Percentiles rank a stretch among this genome's conserved stretches.
These are phyloP conservation scores for Sordaria brevicollis DNA, from an alignment of 495 filamentous ascomycete genomes.

Conservation along the genomic window DNA sequence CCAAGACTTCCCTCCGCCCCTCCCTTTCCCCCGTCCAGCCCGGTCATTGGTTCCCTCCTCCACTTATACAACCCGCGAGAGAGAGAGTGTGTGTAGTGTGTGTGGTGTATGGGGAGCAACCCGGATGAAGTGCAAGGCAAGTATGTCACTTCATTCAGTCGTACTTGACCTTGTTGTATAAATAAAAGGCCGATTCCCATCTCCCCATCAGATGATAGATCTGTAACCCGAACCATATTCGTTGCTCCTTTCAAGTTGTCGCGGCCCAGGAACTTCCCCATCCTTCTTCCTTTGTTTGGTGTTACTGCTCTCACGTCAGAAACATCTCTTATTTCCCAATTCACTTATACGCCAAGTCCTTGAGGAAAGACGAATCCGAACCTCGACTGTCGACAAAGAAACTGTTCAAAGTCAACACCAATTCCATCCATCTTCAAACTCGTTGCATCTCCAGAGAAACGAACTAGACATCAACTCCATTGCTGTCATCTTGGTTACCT, in stretches of 20 bases:
- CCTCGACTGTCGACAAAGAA: neutral
- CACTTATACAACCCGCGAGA: neutral
- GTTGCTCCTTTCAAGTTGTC: no score
- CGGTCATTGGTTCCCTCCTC: neutral
- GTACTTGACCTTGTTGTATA: neutral
- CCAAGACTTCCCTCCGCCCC: neutral
- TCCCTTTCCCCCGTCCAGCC: neutral
- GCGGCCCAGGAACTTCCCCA: neutral
- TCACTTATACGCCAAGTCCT: neutral
- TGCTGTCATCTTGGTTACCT: neutral
- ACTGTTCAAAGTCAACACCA: neutral
- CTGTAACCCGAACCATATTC: neutral
- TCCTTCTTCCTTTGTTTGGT: neutral
- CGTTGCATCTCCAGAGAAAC: neutral
- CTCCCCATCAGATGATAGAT: neutral
- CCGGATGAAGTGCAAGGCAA: neutral
- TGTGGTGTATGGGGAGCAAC: neutral
- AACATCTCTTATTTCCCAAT: neutral
- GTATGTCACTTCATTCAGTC: neutral
- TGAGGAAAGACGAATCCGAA: neutral
- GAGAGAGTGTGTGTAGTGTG: no score
- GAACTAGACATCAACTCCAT: neutral
- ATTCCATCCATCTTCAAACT: neutral
- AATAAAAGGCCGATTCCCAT: neutral
- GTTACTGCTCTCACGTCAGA: neutral